A percentile compares a stretch with the other conserved stretches of the same genome.
phyloP scores from a whole-genome alignment of 2,329 filamentous ascomycete genomes.

The Aspergillus terreus region DNA sequence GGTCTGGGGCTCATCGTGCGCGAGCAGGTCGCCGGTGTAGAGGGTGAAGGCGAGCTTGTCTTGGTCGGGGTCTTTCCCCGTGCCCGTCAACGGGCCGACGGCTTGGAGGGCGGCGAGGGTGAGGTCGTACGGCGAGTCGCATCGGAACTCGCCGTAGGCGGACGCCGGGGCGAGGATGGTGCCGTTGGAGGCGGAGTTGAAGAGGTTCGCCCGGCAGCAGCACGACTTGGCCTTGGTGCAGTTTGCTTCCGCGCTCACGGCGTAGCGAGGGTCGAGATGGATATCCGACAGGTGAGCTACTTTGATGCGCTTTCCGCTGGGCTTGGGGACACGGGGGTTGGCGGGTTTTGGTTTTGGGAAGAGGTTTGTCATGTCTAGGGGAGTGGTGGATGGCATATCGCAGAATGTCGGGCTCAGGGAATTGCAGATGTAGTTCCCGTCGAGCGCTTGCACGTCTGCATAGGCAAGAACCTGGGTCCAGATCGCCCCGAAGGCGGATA shows the following conservation, averaged over 20 bases:
- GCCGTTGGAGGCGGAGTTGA: conserved; percentile 32
- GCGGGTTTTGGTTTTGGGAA: conserved; percentile 56
- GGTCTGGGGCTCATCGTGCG: conserved; percentile 50
- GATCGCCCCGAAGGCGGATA: conserved; percentile 49
- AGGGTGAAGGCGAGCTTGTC: conserved; percentile 51
- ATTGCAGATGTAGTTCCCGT: conserved; percentile 57
- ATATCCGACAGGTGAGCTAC: conserved; percentile 56
- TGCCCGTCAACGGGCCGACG: conserved; percentile 55
- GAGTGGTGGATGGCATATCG: conserved; percentile 41
- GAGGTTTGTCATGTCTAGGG: conserved; percentile 42
- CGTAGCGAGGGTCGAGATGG: conserved; percentile 54
- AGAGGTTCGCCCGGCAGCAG: conserved; percentile 49
- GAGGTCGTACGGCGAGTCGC: conserved; percentile 58
- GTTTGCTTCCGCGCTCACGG: conserved; percentile 51
- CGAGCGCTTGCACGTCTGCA: conserved; percentile 52
- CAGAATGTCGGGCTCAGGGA: conserved; percentile 49
- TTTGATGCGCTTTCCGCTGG: conserved; percentile 54
- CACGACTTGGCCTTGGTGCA: conserved; percentile 43
- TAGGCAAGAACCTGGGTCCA: conserved; percentile 57
- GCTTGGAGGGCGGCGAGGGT: conserved; percentile 55
- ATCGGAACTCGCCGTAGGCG: conserved; percentile 53
- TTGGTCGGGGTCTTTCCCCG: conserved; percentile 36
- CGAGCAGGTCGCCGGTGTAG: conserved; percentile 56
- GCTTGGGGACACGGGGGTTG: conserved; percentile 40
- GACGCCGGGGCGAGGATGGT: conserved; percentile 47